Base-by-base conservation (phyloP, 805 yeast species). In the Hemisphaericaspora nanyangensis region DNA sequence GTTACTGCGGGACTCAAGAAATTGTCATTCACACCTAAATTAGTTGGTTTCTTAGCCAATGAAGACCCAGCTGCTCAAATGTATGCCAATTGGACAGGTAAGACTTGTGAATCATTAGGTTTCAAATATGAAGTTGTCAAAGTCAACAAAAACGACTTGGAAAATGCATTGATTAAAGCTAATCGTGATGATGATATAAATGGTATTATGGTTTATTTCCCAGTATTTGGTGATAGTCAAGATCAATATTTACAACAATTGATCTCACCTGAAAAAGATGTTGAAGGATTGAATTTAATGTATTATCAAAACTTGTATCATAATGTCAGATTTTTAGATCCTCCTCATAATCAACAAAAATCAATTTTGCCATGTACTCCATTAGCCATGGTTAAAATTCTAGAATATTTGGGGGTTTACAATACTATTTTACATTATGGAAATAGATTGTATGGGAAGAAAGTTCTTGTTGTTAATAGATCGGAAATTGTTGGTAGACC, bases 401-500 rank as follows among this genome's bases (percentile, higher is more conserved):
- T 93, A 55, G 99, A 93, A 59, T 87, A 82, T 57, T 68, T 93
- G 52, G 89, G 93, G 10, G 85, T 88, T 6, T 93, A 93, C 72
- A 93, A 91, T 65, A 64, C 76, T 32, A 63, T 90, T 17, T 62
- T 93, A 42, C 84, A 85, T 19, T 85, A 89, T 55, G 99, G 99
- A 5, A 89, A 93, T 68, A 74, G 96, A 46, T 71, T 93, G 17
- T 93, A 87, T 53, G 99, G 99, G 32, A 90, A 89, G 63, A 91
- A 93, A 37, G 74, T 91, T 40, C 81, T 95, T 35, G 81, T 93
- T 32, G 90, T 93, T 37, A 93, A 93, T 65, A 74, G 99, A 55
- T 85, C 95, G 10, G 99, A 93, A 63, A 91, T 93, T 54, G 99
- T 93, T 17, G 99, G 99, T 10, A 79, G 99, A 51, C 99, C 99